Evolutionary conservation across 2,329 filamentous ascomycete species (phyloP), one percentile per base, ranked within the genome.

Genomic region (Pyrenophora teres): DNA sequence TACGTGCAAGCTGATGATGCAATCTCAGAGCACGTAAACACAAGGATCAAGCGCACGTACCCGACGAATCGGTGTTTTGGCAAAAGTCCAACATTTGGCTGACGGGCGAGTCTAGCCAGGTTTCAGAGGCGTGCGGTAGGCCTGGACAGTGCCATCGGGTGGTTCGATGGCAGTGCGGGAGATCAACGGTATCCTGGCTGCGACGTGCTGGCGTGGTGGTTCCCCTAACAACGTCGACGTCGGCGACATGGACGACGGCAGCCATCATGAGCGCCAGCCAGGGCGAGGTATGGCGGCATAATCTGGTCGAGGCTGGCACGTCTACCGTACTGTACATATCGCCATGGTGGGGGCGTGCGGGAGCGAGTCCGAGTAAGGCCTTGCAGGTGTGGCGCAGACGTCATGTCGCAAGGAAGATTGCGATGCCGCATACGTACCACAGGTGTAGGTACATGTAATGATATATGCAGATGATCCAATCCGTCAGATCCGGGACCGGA

Each of bases 101-200:
- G 35, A 31, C 21, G 39, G 42, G 36, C 30, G 38, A 37, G 32
- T 32, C 52, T 47, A 46, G 52, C 52, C 52, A 51, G 40, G 38
- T 42, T 21, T 38, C 15, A 27, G 40, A 42, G 27, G 19, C 31
- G 21, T 33, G 44, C 13, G 4, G 8, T 25, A 25, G 36, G 35
- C 21, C 38, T 27, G 19, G 48, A 43, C 21, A 21, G 44, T 41
- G 43, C 42, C 31, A 52, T 52, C 15, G 42, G 35, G 40, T 55
- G 23, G 45, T 54, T 39, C 50, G 57, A 58, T 51, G 49, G 35
- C 46, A 39, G 43, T 36, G 39, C 50, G 54, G 54, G 52, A 52
- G 54, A 60, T 58, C 50, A 45, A 48, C 57, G 59, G 48, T 50
- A 55, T 53, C 54, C 50, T 40, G 50, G 59, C 25, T 38, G 41